Evolutionary conservation across 306 rosid genomes (phyloP).

Genomic region (Senna tora): DNA sequence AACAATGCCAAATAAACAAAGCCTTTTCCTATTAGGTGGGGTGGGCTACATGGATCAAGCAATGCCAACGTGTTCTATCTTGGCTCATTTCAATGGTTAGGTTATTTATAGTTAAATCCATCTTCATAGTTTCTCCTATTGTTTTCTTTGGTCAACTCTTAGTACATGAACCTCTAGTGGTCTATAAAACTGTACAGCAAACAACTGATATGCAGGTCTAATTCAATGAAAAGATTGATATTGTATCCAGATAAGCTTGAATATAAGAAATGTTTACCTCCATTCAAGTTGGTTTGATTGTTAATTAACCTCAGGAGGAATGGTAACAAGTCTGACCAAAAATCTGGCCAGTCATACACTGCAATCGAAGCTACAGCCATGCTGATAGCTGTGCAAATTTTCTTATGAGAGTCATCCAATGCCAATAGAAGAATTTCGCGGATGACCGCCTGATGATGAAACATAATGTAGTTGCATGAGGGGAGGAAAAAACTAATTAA

Average conservation of each 20-base stretch:
- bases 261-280: conserved; percentile 56
- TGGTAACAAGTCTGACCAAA: conserved; percentile 90
- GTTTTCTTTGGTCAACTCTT: no score
- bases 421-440: conserved; percentile 70
- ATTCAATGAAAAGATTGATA: not conserved
- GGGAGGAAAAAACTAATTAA: not conserved
- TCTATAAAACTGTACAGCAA: not conserved
- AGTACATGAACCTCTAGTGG: no score
- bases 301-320: conserved; percentile 73
- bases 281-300: conserved; percentile 68
- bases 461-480: conserved; percentile 32
- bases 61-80: no score
- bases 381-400: conserved; percentile 91
- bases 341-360: conserved; percentile 90
- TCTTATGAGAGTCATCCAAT: conserved; percentile 85
- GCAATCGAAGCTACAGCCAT: conserved; percentile 97
- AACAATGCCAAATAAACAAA: no score
- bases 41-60: no score
- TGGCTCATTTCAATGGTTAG: no score
- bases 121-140: no score
- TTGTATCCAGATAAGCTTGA: not conserved
- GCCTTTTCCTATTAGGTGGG: no score
- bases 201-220: not conserved
- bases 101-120: no score
- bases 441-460: conserved; percentile 61